phyloP scores from a whole-genome alignment of 2,329 filamentous ascomycete species.

The Aspergillus niger region DNA sequence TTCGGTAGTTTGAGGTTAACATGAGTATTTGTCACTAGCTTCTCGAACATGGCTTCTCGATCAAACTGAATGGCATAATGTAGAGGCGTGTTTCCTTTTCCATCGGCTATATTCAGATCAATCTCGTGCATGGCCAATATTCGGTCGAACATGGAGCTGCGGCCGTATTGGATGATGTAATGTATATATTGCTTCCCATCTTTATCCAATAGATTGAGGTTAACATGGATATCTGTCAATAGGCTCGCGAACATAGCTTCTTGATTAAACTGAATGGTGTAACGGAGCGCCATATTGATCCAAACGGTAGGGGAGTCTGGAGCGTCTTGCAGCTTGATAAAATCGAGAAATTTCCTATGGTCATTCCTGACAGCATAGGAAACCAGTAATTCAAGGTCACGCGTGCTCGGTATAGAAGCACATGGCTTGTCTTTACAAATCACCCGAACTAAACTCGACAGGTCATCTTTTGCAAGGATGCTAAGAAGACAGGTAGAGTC shows the following conservation, averaged over 20 bases:
- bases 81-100: background rate
- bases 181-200: background rate
- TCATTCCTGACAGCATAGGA: too few species aligned
- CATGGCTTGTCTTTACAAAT: constrained; percentile 2
- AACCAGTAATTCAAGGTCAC: too few species aligned
- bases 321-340: too few species aligned
- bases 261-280: too few species aligned
- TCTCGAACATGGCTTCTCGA: too few species aligned
- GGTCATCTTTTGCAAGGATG: constrained; percentile 21
- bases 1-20: background rate
- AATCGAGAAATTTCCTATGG: rapidly evolving
- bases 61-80: background rate
- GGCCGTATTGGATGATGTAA: background rate
- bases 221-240: background rate
- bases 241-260: background rate
- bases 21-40: background rate
- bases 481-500: constrained; percentile 12
- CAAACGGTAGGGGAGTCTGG: too few species aligned
- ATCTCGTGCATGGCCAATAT: background rate
- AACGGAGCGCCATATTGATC: too few species aligned
- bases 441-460: constrained; percentile 13
- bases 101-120: background rate
- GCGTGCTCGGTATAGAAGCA: background rate
- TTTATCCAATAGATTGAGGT: too few species aligned
- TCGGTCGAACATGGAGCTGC: background rate